These are phyloP conservation scores for Trichoderma gracile DNA, from an alignment of 2,329 filamentous ascomycete genomes.

Conservation along the genomic window DNA sequence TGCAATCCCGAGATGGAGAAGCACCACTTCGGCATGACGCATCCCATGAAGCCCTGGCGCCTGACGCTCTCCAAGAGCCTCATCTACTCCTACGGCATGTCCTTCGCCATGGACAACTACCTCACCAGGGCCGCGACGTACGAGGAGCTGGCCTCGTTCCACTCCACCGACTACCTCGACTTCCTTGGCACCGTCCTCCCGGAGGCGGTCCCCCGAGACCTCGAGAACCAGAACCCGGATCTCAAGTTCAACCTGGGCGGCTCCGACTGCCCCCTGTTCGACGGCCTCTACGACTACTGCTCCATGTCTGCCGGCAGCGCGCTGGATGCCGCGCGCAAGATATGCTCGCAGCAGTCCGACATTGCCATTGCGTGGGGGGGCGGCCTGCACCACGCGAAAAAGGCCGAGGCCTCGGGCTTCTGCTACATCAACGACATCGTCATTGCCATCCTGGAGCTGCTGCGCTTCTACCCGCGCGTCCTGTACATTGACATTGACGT, in stretches of 20 bases:
- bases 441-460: constrained; percentile 83
- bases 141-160: constrained; percentile 84
- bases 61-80: constrained; percentile 93
- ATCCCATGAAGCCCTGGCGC: constrained; percentile 99
- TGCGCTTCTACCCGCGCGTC: constrained; percentile 79
- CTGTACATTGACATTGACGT: constrained; percentile 95
- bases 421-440: constrained; percentile 99
- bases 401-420: constrained; percentile 89
- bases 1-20: constrained; percentile 93
- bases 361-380: constrained; percentile 98
- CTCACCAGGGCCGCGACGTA: constrained; percentile 79
- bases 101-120: constrained; percentile 95
- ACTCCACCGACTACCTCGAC: constrained; percentile 85
- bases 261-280: constrained; percentile 94
- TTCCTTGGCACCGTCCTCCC: constrained; percentile 76
- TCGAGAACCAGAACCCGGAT: constrained; percentile 63
- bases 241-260: constrained; percentile 82
- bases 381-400: constrained; percentile 94
- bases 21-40: constrained; percentile 94
- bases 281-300: constrained; percentile 93
- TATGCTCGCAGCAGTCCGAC: constrained; percentile 82
- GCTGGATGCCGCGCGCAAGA: constrained; percentile 85
- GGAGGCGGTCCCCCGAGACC: constrained; percentile 62
- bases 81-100: constrained; percentile 92
- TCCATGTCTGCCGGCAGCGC: constrained; percentile 90